Conservation (phyloP, 257 asterid species). For the Forsythia suspensa region DNA sequence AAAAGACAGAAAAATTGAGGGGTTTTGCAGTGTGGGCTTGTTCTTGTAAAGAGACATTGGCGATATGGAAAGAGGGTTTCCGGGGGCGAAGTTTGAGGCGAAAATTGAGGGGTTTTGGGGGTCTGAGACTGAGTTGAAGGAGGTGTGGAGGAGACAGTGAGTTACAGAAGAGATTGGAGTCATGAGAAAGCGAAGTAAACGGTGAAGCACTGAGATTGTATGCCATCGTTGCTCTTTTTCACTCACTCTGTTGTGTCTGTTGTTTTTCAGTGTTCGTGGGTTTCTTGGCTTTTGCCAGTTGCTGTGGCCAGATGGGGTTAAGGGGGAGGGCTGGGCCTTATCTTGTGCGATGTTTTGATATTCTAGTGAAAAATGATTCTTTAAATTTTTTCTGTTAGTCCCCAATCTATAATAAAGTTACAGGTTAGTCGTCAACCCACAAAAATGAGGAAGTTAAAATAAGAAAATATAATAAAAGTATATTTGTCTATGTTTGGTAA, state of each 20-base stretch:
- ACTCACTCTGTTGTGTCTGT: background rate
- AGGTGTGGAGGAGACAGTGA: slow-evolving; percentile 34
- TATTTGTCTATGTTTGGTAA: too few relatives aligned
- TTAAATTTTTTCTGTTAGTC: too few relatives aligned
- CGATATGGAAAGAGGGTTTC: slow-evolving; percentile 21
- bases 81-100: slow-evolving; percentile 31
- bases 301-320: background rate
- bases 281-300: slow-evolving; percentile 6
- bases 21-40: slow-evolving; percentile 13
- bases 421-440: too few relatives aligned
- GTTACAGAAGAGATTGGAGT: slow-evolving; percentile 46
- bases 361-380: too few relatives aligned
- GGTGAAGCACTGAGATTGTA: slow-evolving; percentile 42
- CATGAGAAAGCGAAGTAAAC: slow-evolving; percentile 39
- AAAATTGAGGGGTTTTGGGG: slow-evolving; percentile 29
- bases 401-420: too few relatives aligned
- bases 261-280: background rate
- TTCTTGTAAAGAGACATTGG: slow-evolving; percentile 44
- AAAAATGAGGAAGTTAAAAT: too few relatives aligned
- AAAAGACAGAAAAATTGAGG: too few relatives aligned
- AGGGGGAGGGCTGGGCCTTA: slow-evolving; percentile 6
- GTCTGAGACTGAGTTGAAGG: slow-evolving; percentile 27
- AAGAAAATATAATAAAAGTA: too few relatives aligned
- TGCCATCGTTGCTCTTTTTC: slow-evolving; percentile 41
- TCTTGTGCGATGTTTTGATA: background rate